A percentile compares a stretch with the other conserved stretches of the same genome.
These are phyloP conservation scores for Diaporthe citri DNA, from an alignment of 2,329 filamentous ascomycete species.

Conservation along the genomic window DNA sequence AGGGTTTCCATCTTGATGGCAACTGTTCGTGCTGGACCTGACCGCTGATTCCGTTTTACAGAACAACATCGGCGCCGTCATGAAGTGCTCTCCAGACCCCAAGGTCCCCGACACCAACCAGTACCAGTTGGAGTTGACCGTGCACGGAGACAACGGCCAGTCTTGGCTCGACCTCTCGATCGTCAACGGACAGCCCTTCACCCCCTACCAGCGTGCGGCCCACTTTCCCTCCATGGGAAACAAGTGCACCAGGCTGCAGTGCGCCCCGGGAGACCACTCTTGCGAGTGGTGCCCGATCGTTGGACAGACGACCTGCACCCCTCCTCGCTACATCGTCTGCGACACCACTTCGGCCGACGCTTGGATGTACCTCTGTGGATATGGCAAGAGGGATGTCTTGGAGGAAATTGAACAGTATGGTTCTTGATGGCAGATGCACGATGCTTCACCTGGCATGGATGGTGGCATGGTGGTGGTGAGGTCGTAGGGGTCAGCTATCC, in stretches of 20 bases:
- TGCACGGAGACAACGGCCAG: background rate
- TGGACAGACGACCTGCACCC: background rate
- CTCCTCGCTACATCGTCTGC: conserved; percentile 2
- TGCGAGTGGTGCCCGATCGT: conserved; percentile 29
- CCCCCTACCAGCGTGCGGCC: conserved; percentile 5
- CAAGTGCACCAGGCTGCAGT: background rate
- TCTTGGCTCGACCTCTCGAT: conserved; percentile 27
- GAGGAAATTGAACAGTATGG: too few species aligned
- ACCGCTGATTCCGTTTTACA: background rate
- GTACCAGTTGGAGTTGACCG: conserved; percentile 17
- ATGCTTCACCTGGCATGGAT: too few species aligned
- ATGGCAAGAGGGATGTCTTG: background rate
- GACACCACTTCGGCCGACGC: background rate
- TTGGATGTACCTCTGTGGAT: conserved; percentile 28
- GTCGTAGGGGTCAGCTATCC: too few species aligned
- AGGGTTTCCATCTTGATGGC: background rate
- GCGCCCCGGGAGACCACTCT: background rate
- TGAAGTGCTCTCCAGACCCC: conserved; percentile 8
- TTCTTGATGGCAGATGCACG: background rate
- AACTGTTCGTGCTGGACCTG: too few species aligned
- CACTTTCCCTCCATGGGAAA: background rate
- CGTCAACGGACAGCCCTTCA: conserved; percentile 21
- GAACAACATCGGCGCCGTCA: background rate
- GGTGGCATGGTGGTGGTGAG: background rate
- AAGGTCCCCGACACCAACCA: background rate